Conservation (phyloP, 306 rosid genomes). For the Pyrus communis region DNA sequence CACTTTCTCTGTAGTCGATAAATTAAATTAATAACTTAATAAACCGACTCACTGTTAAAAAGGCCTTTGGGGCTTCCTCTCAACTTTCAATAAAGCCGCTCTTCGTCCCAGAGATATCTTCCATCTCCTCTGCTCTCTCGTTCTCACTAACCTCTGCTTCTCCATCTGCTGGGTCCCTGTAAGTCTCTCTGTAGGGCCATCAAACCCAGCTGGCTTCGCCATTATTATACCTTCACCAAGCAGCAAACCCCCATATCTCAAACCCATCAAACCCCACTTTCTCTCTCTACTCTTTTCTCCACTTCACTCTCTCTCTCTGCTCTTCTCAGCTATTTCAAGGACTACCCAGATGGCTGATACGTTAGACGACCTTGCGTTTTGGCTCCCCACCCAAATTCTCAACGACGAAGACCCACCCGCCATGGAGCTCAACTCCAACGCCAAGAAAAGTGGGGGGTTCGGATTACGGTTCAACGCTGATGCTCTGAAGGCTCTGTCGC, state of each 20-base stretch:
- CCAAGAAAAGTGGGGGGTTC: neutral
- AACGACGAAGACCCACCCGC: neutral
- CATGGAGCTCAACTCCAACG: neutral
- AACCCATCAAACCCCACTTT: neutral
- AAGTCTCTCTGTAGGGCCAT: neutral
- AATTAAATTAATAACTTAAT: neutral
- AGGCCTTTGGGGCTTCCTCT: neutral
- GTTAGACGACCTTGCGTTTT: conserved; percentile 61
- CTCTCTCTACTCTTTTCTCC: neutral
- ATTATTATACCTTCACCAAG: conserved; percentile 10
- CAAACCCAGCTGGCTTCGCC: neutral
- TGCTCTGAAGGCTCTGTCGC: neutral
- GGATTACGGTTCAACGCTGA: neutral
- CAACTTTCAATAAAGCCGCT: neutral
- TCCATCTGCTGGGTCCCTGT: conserved; percentile 8
- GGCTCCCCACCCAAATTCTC: conserved; percentile 73
- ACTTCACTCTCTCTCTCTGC: too few relatives aligned
- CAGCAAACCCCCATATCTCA: neutral
- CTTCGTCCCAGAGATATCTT: neutral
- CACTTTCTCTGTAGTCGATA: neutral
- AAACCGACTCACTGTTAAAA: neutral
- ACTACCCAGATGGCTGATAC: conserved; percentile 34
- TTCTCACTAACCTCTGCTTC: neutral
- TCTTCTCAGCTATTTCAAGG: neutral
- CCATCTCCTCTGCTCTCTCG: neutral